phyloP scores from a whole-genome alignment of 306 rosid genomes.

The Corylus americana region DNA sequence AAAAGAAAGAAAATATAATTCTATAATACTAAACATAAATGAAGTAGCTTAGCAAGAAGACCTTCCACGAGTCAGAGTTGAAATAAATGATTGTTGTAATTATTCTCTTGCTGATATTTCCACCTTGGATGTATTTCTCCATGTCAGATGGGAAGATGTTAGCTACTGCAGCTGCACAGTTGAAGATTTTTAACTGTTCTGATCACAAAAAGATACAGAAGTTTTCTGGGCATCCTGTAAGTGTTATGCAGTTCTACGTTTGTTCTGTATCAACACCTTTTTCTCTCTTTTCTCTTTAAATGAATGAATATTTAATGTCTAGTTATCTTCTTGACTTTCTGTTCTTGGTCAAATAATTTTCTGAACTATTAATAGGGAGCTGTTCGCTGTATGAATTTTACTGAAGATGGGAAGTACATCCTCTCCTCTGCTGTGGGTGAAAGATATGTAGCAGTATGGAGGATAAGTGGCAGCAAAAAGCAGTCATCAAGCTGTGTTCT shows the following conservation, averaged over 20 bases:
- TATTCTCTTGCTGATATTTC: conserved; percentile 33
- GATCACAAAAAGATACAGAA: conserved; percentile 73
- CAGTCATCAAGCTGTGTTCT: conserved; percentile 82
- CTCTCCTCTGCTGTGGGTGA: conserved; percentile 88
- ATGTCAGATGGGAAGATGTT: conserved; percentile 71
- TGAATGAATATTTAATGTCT: neutral
- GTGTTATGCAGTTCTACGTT: conserved; percentile 35
- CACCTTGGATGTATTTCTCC: conserved; percentile 24
- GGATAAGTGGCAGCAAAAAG: conserved; percentile 58
- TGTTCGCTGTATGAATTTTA: conserved; percentile 78
- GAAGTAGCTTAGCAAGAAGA: conserved; percentile 9
- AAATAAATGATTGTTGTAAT: conserved; percentile 11
- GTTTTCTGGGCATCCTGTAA: conserved; percentile 96
- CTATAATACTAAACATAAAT: conserved; percentile 11
- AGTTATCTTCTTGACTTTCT: conserved; percentile 13
- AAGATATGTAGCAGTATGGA: conserved; percentile 89
- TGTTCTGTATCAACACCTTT: neutral
- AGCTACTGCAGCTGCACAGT: conserved; percentile 85
- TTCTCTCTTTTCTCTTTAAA: conserved; percentile 17
- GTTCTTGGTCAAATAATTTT: conserved; percentile 24
- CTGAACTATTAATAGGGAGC: conserved; percentile 61
- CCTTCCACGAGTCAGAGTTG: conserved; percentile 25
- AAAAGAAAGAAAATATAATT: neutral
- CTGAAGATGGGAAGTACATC: conserved; percentile 79
- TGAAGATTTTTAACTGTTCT: conserved; percentile 70